Evolutionary conservation across 371 early-diverging fungal species (phyloP).

Genomic region (Mortierella sp.): DNA sequence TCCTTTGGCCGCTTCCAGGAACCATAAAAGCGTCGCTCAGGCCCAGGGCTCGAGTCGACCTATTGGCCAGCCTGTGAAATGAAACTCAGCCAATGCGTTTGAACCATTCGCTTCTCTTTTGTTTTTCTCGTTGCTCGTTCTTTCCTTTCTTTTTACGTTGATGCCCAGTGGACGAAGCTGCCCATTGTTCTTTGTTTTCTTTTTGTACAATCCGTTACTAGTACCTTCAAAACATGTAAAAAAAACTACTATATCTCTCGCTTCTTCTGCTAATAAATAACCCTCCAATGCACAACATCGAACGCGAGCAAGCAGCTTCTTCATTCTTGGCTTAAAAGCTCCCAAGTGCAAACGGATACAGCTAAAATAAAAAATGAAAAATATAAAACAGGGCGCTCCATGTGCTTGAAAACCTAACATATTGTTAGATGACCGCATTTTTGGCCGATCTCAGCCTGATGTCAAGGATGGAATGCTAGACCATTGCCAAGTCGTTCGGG

Average conservation of each 20-base stretch:
- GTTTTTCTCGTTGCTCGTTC: background rate
- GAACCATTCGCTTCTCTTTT: background rate
- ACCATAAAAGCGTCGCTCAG: conserved; percentile 14
- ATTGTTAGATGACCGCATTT: too few relatives aligned
- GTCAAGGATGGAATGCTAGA: too few relatives aligned
- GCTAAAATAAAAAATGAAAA: too few relatives aligned
- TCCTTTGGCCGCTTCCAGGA: background rate
- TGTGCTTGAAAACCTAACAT: too few relatives aligned
- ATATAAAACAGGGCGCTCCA: too few relatives aligned
- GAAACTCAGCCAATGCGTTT: conserved; percentile 26
- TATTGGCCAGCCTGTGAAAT: conserved; percentile 16
- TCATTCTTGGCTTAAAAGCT: background rate
- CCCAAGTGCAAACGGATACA: too few relatives aligned
- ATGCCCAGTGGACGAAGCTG: background rate
- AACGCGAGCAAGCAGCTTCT: background rate
- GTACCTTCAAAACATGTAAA: background rate
- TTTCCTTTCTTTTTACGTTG: background rate
- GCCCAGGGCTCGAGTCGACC: conserved; percentile 1
- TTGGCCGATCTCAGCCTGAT: too few relatives aligned
- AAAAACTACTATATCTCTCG: background rate
- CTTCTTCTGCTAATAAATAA: background rate
- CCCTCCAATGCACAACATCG: too few relatives aligned
- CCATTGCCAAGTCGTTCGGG: too few relatives aligned
- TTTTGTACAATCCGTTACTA: background rate
- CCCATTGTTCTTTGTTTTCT: background rate